Conservation (phyloP, 768 basidiomycete species). For the Cystobasidium tubakii region DNA sequence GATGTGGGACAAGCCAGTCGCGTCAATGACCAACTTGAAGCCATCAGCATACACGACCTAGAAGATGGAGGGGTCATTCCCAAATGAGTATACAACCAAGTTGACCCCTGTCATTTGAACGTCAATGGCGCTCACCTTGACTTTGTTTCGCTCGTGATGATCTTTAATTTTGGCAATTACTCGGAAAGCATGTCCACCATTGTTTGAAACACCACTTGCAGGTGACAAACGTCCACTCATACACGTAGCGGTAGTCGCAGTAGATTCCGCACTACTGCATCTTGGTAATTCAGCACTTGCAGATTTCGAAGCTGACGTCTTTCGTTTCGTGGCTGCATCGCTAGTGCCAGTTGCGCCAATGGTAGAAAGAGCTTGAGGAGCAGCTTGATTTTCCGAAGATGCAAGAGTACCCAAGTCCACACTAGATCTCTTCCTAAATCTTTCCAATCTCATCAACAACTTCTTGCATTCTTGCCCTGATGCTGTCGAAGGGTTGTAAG, state of each 20-base stretch:
- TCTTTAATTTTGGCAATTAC: not conserved
- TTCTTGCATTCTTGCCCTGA: conserved; percentile 16
- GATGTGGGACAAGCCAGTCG: not conserved
- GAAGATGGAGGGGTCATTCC: not conserved
- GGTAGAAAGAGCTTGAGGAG: too few relatives aligned
- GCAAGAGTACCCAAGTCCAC: not conserved
- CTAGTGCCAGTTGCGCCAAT: too few relatives aligned
- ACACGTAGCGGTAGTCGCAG: not conserved
- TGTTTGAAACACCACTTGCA: not conserved
- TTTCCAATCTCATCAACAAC: conserved; percentile 12
- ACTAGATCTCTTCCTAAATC: conserved; percentile 8
- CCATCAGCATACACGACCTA: not conserved
- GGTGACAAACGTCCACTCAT: not conserved
- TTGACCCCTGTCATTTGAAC: not conserved
- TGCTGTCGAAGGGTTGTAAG: not conserved
- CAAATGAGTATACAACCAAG: not conserved
- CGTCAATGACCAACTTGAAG: not conserved
- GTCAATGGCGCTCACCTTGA: not conserved
- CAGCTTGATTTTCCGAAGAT: not conserved
- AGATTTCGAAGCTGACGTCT: not conserved
- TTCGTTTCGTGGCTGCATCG: too few relatives aligned
- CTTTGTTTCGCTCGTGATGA: not conserved
- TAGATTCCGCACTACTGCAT: not conserved
- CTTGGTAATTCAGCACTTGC: not conserved
- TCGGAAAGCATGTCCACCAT: not conserved